These are phyloP conservation scores for Rhododendron griersonianum DNA, from an alignment of 148 eudicot genomes.

Conservation along the genomic window DNA sequence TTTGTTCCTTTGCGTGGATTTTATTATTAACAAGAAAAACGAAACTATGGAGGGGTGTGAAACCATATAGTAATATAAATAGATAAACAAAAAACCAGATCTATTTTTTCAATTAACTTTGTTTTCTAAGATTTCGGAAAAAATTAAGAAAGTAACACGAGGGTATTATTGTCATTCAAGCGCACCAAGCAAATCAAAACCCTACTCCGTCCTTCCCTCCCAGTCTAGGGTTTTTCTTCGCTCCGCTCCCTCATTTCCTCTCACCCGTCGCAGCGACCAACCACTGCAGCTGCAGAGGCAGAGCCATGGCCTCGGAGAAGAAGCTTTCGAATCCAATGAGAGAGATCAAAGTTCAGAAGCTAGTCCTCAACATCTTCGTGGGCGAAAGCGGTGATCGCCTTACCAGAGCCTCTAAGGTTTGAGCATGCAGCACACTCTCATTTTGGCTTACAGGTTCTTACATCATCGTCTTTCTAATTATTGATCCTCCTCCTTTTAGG, in stretches of 20 bases:
- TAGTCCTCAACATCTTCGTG: conserved; percentile 73
- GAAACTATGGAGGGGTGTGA: no score
- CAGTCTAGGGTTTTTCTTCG: background rate
- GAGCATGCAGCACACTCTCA: background rate
- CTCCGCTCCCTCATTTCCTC: background rate
- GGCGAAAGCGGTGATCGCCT: conserved; percentile 81
- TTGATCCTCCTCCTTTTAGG: conserved; percentile 19
- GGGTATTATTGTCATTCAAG: background rate
- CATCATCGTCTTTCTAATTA: background rate
- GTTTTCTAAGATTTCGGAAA: no score
- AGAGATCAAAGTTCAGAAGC: conserved; percentile 71
- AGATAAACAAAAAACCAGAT: no score
- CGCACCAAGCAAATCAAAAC: background rate
- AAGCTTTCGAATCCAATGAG: conserved; percentile 66
- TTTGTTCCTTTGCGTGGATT: no score
- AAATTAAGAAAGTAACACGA: background rate
- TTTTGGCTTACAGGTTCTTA: background rate
- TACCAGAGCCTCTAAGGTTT: conserved; percentile 54
- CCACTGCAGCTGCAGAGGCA: no score
- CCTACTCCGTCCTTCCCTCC: background rate
- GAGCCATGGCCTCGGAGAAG: conserved; percentile 51
- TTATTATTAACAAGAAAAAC: no score
- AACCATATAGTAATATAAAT: no score
- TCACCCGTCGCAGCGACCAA: no score
- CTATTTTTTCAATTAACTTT: no score